Base-by-base conservation (phyloP, 179 eudicot genomes). In the Vitellaria paradoxa region DNA sequence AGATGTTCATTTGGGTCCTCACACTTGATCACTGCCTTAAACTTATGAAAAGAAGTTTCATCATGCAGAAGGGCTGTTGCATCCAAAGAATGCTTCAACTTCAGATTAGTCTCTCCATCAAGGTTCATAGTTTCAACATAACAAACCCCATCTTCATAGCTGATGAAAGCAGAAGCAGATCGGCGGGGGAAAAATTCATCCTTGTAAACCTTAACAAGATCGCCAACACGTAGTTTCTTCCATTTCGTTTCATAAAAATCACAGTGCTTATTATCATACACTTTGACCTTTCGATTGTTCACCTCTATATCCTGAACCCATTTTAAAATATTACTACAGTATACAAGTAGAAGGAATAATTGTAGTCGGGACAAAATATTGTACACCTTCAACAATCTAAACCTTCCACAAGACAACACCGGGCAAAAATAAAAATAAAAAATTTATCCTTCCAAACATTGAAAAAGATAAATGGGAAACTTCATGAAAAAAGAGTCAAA, bases 1-100 rank as follows among this genome's bases (percentile, higher is more conserved):
- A 89, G 87, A 79, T 88, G 77, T 69, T 87, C 91, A 72, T 89
- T 89, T 79, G 93, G 93, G 60, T 89, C 93, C 81, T 89, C 93
- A 70, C 91, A 89, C 79, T 83, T 88, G 76, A 89, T 82, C 55
- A 86, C 81, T 62, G 89, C 89, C 80, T 85, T 87, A 61, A 89
- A 89, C 12, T 83, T 62, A 61, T 75, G 80, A 75, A 89, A 80
- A 24, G 86, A 78, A 52, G 55, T 77, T 64, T 86, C 91, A 50
- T 78, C 89, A 0, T 78, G 78, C 46, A 89, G 78, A 52, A 80
- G 73, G 20, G 86, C 75, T 61, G 91, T 89, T 15, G 75, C 79
- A n/a, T 89, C 89, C 65, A 89, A 73, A 72, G 89, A 82, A 80
- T 89, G 91, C 79, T 88, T 89, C 57, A 88, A 75, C 78, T 89